Evolutionary conservation across 2,329 filamentous ascomycete genomes (phyloP), one percentile per base, ranked within the genome.

Genomic region (Hypoxylon sp.): DNA sequence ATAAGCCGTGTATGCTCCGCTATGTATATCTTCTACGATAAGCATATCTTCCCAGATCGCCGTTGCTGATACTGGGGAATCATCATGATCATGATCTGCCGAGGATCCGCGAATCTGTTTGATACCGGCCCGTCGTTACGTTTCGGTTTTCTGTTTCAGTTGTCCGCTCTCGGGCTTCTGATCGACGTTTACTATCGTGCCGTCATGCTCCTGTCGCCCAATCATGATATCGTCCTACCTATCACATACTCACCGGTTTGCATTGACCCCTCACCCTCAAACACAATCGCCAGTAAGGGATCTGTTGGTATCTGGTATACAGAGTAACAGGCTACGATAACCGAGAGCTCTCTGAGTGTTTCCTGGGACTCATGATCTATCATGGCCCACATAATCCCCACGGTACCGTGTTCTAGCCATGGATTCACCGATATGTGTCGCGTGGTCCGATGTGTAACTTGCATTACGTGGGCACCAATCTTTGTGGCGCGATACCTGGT

Each of bases 101-200:
- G 62, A 17, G 50, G 53, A 66, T 66, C 68, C 42, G 68, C 37
- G 65, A 48, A 71, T 68, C 65, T 58, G 54, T 63, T 63, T 65
- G 68, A 71, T 68, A 66, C 68, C 68, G 68, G 65, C 19, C 59
- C 65, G 65, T 44, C 39, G 65, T 59, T 37, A 50, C 51, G 46
- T 65, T 63, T 63, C 46, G 46, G 33, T 58, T 66, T 59, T 14
- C 61, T 35, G 68, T 68, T 71, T 71, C 59, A 66, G 11, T 39
- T 61, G 22, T 26, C 6, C 22, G 26, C 53, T 62, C 67, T 66
- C 44, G 50, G 57, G 65, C 33, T 42, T 50, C 42, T 54, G 44
- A 59, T 62, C 53, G 53, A 52, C 50, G 24, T 51, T 24, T 17
- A 33, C 35, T 33, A 19, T 33, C 58, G 31, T 46, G 37, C 52